These are phyloP conservation scores for Lasiodiplodia theobromae DNA, from an alignment of 2,329 filamentous ascomycete genomes.

Conservation along the genomic window DNA sequence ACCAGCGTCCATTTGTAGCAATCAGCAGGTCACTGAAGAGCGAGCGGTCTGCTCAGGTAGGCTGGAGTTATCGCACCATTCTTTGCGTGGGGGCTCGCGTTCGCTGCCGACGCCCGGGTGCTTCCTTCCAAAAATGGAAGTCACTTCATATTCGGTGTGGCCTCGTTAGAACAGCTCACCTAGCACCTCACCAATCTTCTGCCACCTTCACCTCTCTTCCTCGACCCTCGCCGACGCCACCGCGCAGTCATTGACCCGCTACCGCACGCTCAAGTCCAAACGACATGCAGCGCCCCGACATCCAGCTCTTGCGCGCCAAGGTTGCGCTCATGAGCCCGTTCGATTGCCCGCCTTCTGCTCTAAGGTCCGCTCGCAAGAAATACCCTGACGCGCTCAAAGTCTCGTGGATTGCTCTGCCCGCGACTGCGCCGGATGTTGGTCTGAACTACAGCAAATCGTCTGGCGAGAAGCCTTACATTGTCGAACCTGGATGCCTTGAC, in stretches of 20 bases:
- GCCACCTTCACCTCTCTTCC: background rate
- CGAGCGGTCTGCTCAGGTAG: background rate
- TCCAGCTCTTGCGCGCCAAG: constrained; percentile 25
- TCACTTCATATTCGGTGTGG: background rate
- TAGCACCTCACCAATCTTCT: background rate
- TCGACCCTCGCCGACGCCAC: background rate
- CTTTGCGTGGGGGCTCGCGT: background rate
- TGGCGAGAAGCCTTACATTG: no score
- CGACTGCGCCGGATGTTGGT: background rate
- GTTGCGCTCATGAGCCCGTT: constrained; percentile 10
- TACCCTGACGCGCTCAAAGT: constrained; percentile 62
- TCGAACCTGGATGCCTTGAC: background rate
- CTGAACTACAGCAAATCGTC: background rate
- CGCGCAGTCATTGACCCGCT: background rate
- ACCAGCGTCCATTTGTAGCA: background rate
- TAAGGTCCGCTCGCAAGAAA: constrained; percentile 83
- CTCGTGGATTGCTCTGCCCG: background rate
- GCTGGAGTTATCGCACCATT: background rate
- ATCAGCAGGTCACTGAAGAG: background rate
- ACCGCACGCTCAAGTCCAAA: background rate
- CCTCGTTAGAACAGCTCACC: background rate
- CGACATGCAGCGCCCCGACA: background rate
- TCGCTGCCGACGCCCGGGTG: background rate
- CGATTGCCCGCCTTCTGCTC: constrained; percentile 66
- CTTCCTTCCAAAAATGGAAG: background rate